Evolutionary conservation across 768 basidiomycete species (phyloP).

Genomic region (Rhizopogon roseolus): DNA sequence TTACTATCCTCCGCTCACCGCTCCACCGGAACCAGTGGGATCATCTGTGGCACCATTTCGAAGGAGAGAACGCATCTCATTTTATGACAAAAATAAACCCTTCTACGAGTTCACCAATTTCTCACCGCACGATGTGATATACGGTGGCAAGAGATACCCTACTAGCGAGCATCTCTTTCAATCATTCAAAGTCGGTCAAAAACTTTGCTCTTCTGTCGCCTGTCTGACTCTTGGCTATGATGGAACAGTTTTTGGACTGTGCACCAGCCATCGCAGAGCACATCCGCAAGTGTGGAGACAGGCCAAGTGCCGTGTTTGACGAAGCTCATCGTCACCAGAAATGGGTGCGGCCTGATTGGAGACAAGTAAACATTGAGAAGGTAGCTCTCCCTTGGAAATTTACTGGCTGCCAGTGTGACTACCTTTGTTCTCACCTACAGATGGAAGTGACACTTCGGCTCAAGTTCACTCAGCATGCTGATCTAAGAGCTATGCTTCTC

Average conservation of each 20-base stretch:
- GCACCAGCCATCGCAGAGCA: slow-evolving; percentile 64
- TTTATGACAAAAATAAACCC: slow-evolving; percentile 60
- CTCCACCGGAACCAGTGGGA: slow-evolving; percentile 22
- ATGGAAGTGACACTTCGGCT: slow-evolving; percentile 63
- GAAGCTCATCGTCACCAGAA: slow-evolving; percentile 63
- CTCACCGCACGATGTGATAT: slow-evolving; percentile 58
- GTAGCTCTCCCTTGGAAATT: slow-evolving; percentile 25
- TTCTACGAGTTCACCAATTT: slow-evolving; percentile 75
- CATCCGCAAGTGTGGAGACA: slow-evolving; percentile 57
- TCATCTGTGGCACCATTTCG: slow-evolving; percentile 25
- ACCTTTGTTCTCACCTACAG: slow-evolving; percentile 23
- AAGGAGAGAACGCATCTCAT: slow-evolving; percentile 40
- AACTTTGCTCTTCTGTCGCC: not conserved
- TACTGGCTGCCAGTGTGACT: not conserved
- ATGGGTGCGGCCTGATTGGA: slow-evolving; percentile 64
- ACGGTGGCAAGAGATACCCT: slow-evolving; percentile 61
- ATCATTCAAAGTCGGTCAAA: slow-evolving; percentile 53
- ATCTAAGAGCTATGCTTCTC: slow-evolving; percentile 54
- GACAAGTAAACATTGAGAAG: slow-evolving; percentile 60
- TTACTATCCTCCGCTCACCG: slow-evolving; percentile 28
- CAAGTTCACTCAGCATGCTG: slow-evolving; percentile 69
- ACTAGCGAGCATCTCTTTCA: slow-evolving; percentile 79
- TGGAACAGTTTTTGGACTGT: slow-evolving; percentile 50
- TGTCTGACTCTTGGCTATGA: not conserved
- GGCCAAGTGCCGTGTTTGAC: slow-evolving; percentile 60